Percentiles rank a stretch among this genome's conserved stretches.
These are phyloP conservation scores for Aureobasidium sp. DNA, from an alignment of 2,329 filamentous ascomycete species.

Conservation along the genomic window DNA sequence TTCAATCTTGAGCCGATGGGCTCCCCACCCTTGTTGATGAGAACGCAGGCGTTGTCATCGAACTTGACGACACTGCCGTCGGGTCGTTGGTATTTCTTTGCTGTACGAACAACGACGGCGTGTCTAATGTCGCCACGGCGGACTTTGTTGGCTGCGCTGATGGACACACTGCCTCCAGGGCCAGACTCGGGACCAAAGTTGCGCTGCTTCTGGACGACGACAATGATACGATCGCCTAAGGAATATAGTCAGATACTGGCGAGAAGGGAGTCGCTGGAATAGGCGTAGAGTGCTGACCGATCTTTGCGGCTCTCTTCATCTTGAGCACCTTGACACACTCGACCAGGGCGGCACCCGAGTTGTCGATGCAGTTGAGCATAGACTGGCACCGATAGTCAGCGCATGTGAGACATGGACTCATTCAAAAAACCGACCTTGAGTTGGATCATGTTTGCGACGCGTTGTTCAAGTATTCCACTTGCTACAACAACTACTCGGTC, in stretches of 20 bases:
- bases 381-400: slow-evolving; percentile 49
- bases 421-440: slow-evolving; percentile 30
- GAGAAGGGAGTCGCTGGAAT: not conserved
- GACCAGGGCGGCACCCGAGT: slow-evolving; percentile 93
- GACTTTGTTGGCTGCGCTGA: slow-evolving; percentile 80
- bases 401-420: not conserved
- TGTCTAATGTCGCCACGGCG: slow-evolving; percentile 94
- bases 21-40: slow-evolving; percentile 95
- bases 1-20: slow-evolving; percentile 89
- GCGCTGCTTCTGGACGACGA: slow-evolving; percentile 95
- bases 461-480: not conserved
- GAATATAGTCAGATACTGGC: slow-evolving; percentile 1
- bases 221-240: slow-evolving; percentile 88
- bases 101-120: slow-evolving; percentile 87
- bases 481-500: not conserved
- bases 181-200: slow-evolving; percentile 64
- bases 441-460: slow-evolving; percentile 64
- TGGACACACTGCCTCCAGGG: slow-evolving; percentile 63
- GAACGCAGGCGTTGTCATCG: slow-evolving; percentile 95
- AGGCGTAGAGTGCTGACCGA: slow-evolving; percentile 55
- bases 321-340: slow-evolving; percentile 91
- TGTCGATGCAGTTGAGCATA: slow-evolving; percentile 99
- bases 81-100: slow-evolving; percentile 75
- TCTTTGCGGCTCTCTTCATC: slow-evolving; percentile 79
- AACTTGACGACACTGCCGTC: slow-evolving; percentile 90